These are phyloP conservation scores for Arthrocladium fulminans DNA, from an alignment of 2,329 filamentous ascomycete genomes.

Conservation along the genomic window DNA sequence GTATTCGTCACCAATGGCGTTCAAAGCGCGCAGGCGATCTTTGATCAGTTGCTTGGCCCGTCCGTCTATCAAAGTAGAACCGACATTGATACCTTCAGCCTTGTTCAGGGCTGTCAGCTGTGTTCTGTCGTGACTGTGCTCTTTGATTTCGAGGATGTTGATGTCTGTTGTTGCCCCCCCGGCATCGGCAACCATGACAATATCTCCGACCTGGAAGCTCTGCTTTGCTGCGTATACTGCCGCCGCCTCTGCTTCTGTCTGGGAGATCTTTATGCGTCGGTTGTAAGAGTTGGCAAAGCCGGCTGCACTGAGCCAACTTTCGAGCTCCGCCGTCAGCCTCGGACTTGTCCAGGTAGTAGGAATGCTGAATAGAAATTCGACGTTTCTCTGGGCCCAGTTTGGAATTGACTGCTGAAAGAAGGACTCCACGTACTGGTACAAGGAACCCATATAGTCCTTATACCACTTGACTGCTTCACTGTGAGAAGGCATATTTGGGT, in stretches of 20 bases:
- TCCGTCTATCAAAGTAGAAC: not conserved
- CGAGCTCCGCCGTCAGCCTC: constrained; percentile 29
- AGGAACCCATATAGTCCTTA: constrained; percentile 27
- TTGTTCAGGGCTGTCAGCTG: constrained; percentile 2
- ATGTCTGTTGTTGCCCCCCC: constrained; percentile 41
- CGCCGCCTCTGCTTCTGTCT: constrained; percentile 48
- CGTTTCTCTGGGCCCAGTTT: constrained; percentile 22
- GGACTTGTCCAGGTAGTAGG: constrained; percentile 36
- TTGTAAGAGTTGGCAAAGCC: constrained; percentile 25
- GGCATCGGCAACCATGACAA: constrained; percentile 43
- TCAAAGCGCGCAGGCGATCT: not conserved
- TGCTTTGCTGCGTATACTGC: constrained; percentile 38
- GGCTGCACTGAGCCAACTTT: constrained; percentile 24
- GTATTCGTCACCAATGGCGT: not conserved
- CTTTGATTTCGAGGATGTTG: constrained; percentile 23
- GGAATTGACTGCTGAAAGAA: constrained; percentile 24
- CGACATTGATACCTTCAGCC: constrained; percentile 4
- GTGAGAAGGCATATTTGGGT: constrained; percentile 19
- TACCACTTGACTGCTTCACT: constrained; percentile 26
- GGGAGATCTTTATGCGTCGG: constrained; percentile 36
- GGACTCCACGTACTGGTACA: constrained; percentile 28
- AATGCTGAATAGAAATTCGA: constrained; percentile 36
- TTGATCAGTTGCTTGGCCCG: not conserved
- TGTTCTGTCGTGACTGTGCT: not conserved
- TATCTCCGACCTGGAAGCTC: constrained; percentile 30